Evolutionary conservation across 495 filamentous ascomycete species (phyloP).

Genomic region (Rostrohypoxylon terebratum): DNA sequence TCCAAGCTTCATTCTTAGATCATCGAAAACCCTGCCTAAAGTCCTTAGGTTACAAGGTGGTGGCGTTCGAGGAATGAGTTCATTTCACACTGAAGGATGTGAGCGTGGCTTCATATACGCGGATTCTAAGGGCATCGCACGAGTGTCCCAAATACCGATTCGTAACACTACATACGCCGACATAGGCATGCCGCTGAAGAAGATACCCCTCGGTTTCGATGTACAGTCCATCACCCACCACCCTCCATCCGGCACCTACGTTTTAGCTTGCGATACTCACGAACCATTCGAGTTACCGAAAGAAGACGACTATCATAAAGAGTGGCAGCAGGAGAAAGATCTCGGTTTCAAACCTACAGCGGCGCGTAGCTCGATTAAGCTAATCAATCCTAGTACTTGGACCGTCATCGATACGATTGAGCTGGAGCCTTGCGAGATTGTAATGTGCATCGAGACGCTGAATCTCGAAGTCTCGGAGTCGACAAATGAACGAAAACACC

Average conservation of each 20-base stretch:
- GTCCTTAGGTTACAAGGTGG: slow-evolving; percentile 75
- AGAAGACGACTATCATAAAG: slow-evolving; percentile 82
- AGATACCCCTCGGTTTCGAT: slow-evolving; percentile 75
- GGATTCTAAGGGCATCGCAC: slow-evolving; percentile 72
- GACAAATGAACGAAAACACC: slow-evolving; percentile 82
- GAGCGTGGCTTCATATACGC: slow-evolving; percentile 85
- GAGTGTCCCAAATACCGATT: slow-evolving; percentile 73
- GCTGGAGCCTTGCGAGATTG: slow-evolving; percentile 76
- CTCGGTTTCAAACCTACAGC: slow-evolving; percentile 72
- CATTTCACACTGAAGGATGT: slow-evolving; percentile 78
- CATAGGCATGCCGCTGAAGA: slow-evolving; percentile 75
- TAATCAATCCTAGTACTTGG: slow-evolving; percentile 81
- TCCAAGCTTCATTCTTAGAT: slow-evolving; percentile 82
- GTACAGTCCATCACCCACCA: slow-evolving; percentile 82
- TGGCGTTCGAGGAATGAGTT: slow-evolving; percentile 72
- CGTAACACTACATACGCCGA: slow-evolving; percentile 72
- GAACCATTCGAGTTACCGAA: slow-evolving; percentile 84
- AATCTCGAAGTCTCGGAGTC: slow-evolving; percentile 90
- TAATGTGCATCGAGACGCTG: slow-evolving; percentile 84
- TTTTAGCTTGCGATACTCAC: slow-evolving; percentile 73
- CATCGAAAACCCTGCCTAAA: slow-evolving; percentile 77
- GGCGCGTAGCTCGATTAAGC: slow-evolving; percentile 74
- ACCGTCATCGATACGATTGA: slow-evolving; percentile 77
- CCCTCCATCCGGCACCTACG: slow-evolving; percentile 75
- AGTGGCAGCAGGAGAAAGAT: slow-evolving; percentile 78